These are phyloP conservation scores for Lagenidium sp. DNA, from an alignment of 352 stramenopile genomes.

Conservation along the genomic window DNA sequence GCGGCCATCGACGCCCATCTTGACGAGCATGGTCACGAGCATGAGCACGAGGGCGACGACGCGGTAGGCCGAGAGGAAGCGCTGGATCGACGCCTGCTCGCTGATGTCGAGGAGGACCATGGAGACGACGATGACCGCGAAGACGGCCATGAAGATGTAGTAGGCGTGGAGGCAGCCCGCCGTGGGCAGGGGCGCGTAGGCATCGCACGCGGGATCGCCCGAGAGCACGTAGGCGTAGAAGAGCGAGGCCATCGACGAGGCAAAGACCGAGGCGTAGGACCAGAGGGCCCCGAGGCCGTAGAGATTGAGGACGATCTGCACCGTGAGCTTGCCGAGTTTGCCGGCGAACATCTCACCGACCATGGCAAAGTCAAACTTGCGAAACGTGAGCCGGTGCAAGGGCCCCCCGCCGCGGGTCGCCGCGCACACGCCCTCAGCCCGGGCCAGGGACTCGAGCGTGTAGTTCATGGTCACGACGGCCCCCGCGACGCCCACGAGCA, in stretches of 20 bases:
- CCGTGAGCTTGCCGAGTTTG: constrained; percentile 42
- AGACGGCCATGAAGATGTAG: constrained; percentile 72
- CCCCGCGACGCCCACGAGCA: constrained; percentile 50
- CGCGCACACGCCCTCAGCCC: constrained; percentile 65
- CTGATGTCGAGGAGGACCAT: constrained; percentile 84
- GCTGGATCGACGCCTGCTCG: constrained; percentile 73
- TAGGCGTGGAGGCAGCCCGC: constrained; percentile 52
- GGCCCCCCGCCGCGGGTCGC: constrained; percentile 35
- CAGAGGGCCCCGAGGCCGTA: constrained; percentile 78
- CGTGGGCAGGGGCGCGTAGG: constrained; percentile 36
- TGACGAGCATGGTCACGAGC: constrained; percentile 67
- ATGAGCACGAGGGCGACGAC: constrained; percentile 73
- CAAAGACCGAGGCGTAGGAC: constrained; percentile 83
- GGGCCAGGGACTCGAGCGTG: constrained; percentile 73
- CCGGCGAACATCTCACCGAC: constrained; percentile 81
- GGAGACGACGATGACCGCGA: constrained; percentile 58
- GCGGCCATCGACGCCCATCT: constrained; percentile 48
- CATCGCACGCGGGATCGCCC: constrained; percentile 48
- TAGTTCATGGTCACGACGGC: constrained; percentile 84
- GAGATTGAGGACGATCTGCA: constrained; percentile 62
- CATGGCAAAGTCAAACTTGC: constrained; percentile 81
- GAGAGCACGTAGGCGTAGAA: constrained; percentile 64
- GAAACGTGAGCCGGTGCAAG: constrained; percentile 67
- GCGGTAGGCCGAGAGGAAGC: constrained; percentile 74
- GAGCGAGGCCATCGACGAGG: constrained; percentile 73